Base-by-base conservation (phyloP, 257 asterid genomes). In the Solanum arcanum region DNA sequence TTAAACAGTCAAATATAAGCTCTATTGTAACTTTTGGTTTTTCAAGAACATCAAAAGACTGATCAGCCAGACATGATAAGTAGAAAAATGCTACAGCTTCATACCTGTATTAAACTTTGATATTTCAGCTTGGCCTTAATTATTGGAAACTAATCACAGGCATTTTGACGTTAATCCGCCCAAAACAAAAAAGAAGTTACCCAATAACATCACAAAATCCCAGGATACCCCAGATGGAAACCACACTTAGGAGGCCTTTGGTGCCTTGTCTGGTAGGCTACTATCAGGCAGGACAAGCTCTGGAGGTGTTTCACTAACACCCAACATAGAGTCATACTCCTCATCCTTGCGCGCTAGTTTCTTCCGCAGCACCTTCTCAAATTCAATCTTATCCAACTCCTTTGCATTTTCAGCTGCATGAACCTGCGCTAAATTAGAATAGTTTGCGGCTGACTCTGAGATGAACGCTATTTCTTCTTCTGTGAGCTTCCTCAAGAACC, bases 331-430 rank as follows among this genome's bases (percentile, higher is more conserved):
- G 86, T 92, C 96, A 29, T 92, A 91, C 56, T 90, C 95, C 46
- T 92, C 96, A 81, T 93, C 95, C 91, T 86, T 89, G 20, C 83
- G 87, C 42, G 92, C 90, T 60, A 91, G 90, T 91, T 97, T 95
- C 96, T 94, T 95, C 39, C 88, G 86, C 27, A 94, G 92, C 62
- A 97, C 97, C 93, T 97, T 97, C 87, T 95, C 96, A 87, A 97
- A 93, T 91, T 97, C 98, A 12, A 46, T 92, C 90, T 89, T 92
- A 87, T 95, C 96, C 39, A 94, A 91, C 75, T 89, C 92, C 90
- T 95, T 94, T 16, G 96, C 98, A 86, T 97, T 97, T 93, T 95
- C 99, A 84, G 98, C 94, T 39, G 98, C 98, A 87, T 97, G 99
- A 85, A 81, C 96, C 85, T 92, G 90, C 9, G 98, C 99, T 82